A percentile compares a stretch with the other conserved stretches of the same genome.
Evolutionary conservation across 1,284 basidiomycete species (phyloP).

Genomic region (Singerocomus inundabilis): DNA sequence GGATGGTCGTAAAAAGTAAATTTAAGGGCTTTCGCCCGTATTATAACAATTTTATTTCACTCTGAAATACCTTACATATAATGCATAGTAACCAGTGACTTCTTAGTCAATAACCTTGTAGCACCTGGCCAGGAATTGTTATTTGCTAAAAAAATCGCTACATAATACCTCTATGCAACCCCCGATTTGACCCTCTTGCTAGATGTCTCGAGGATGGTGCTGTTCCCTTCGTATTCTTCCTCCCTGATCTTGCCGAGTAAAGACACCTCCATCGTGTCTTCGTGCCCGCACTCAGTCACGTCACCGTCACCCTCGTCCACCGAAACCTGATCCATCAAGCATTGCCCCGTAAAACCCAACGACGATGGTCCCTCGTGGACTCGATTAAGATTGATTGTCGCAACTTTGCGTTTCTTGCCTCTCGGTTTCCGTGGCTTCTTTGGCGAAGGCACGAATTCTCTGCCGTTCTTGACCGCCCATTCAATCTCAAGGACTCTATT

Average conservation of each 20-base stretch:
- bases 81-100: too few relatives aligned
- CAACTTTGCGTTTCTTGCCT: conserved; percentile 37
- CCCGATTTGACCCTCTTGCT: conserved; percentile 28
- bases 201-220: conserved; percentile 20
- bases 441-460: conserved; percentile 61
- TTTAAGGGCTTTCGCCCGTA: too few relatives aligned
- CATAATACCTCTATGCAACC: conserved; percentile 8
- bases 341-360: conserved; percentile 8
- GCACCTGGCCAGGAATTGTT: too few relatives aligned
- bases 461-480: conserved; percentile 62
- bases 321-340: conserved; percentile 1
- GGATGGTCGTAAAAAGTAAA: too few relatives aligned
- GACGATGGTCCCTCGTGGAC: conserved; percentile 13
- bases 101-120: too few relatives aligned
- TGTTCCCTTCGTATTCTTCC: conserved; percentile 29
- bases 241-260: conserved; percentile 24
- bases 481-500: conserved; percentile 74
- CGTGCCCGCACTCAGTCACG: conserved; percentile 13
- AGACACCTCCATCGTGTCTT: conserved; percentile 15
- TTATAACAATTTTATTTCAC: too few relatives aligned
- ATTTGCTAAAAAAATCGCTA: too few relatives aligned
- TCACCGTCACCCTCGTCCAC: conserved; percentile 24
- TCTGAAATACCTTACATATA: too few relatives aligned
- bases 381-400: conserved; percentile 15
- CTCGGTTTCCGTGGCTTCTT: conserved; percentile 44